Percentiles rank a stretch among this genome's conserved stretches.
phyloP scores from a whole-genome alignment of 768 basidiomycete species.

The Boletellus emodensis region DNA sequence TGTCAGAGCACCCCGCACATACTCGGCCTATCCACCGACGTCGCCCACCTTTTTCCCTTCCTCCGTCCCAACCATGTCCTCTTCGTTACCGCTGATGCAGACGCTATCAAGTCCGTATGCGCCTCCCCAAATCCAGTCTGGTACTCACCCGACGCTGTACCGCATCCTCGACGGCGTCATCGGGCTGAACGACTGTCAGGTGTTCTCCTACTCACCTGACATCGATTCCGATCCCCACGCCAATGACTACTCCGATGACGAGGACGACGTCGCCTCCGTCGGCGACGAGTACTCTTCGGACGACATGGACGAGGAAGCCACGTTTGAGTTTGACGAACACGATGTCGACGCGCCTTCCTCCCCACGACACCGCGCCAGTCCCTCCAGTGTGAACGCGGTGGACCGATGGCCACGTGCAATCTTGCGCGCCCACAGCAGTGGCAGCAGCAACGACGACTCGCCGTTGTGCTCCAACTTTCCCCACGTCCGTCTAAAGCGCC shows the following conservation, averaged over 20 bases:
- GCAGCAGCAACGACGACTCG: constrained; percentile 32
- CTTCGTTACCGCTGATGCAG: constrained; percentile 64
- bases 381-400: constrained; percentile 1
- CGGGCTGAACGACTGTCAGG: constrained; percentile 87
- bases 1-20: constrained; percentile 68
- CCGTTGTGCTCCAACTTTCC: constrained; percentile 36
- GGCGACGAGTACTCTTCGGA: constrained; percentile 69
- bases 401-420: constrained; percentile 9
- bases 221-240: constrained; percentile 94
- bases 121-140: constrained; percentile 69
- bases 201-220: constrained; percentile 92
- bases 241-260: constrained; percentile 73
- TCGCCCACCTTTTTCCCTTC: constrained; percentile 71
- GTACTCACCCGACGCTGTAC: constrained; percentile 86
- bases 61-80: constrained; percentile 62
- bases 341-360: constrained; percentile 54
- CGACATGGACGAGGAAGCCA: constrained; percentile 68
- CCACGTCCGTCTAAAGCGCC: constrained; percentile 48
- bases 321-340: constrained; percentile 79
- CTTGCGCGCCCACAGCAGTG: constrained; percentile 32
- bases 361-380: constrained; percentile 9
- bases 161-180: constrained; percentile 88
- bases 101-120: constrained; percentile 60
- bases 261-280: constrained; percentile 64
- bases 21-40: constrained; percentile 81